Percentiles rank a stretch among this genome's conserved stretches.
phyloP scores from a whole-genome alignment of 768 basidiomycete genomes.

The Kwoniella shandongensis region DNA sequence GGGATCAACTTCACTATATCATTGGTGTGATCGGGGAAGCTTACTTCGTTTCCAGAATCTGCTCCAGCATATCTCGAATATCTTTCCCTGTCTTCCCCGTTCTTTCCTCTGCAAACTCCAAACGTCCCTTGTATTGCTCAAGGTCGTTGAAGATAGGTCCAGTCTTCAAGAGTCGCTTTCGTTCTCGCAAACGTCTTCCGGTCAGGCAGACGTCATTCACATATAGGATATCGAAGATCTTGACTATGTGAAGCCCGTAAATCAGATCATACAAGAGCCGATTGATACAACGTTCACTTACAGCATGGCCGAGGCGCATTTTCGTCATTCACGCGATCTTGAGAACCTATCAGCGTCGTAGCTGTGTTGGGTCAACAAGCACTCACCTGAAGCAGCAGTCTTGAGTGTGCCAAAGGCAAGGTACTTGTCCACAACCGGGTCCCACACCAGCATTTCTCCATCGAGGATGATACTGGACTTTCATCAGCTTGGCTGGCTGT shows the following conservation, averaged over 20 bases:
- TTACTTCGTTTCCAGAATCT: slow-evolving; percentile 68
- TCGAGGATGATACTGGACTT: slow-evolving; percentile 78
- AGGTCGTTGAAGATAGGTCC: slow-evolving; percentile 35
- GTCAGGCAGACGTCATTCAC: slow-evolving; percentile 70
- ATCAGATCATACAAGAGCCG: neutral
- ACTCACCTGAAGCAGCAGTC: slow-evolving; percentile 78
- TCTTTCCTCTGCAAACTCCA: slow-evolving; percentile 74
- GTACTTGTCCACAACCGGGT: slow-evolving; percentile 81
- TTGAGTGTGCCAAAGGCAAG: slow-evolving; percentile 92
- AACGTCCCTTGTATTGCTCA: slow-evolving; percentile 64
- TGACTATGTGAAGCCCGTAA: slow-evolving; percentile 62
- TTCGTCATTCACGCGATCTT: slow-evolving; percentile 56
- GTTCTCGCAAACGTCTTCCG: slow-evolving; percentile 67
- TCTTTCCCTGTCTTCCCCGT: slow-evolving; percentile 78
- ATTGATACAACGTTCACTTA: slow-evolving; percentile 56
- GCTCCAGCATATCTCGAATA: slow-evolving; percentile 74
- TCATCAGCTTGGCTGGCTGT: slow-evolving; percentile 28
- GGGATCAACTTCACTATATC: neutral
- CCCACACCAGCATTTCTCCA: slow-evolving; percentile 99
- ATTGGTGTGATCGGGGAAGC: slow-evolving; percentile 10
- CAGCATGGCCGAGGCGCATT: slow-evolving; percentile 85
- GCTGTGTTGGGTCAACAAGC: no score
- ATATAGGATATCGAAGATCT: slow-evolving; percentile 90
- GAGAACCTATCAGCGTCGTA: neutral
- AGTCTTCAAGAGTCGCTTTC: slow-evolving; percentile 72